phyloP scores from a whole-genome alignment of 331 rosid genomes.

The Quercus lobata region DNA sequence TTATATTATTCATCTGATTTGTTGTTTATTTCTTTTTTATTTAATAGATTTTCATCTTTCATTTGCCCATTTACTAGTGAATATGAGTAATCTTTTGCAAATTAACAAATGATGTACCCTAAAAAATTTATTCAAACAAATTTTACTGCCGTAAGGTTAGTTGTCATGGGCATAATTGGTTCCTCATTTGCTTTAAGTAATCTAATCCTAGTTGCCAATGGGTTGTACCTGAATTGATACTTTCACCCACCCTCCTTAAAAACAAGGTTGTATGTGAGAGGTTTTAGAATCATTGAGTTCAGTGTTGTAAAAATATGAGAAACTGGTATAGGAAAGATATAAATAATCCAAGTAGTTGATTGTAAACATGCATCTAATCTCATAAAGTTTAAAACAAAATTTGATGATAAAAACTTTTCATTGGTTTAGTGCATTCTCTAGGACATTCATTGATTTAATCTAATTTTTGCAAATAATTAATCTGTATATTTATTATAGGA shows the following conservation, averaged over 20 bases:
- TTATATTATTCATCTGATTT: constrained; percentile 7
- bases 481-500: no score
- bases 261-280: neutral
- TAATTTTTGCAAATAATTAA: no score
- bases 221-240: neutral
- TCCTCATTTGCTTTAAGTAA: neutral
- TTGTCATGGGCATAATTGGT: neutral
- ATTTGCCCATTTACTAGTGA: neutral
- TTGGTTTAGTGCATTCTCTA: neutral
- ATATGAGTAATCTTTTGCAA: neutral
- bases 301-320: neutral
- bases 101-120: neutral
- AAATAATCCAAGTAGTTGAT: neutral
- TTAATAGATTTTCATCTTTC: neutral
- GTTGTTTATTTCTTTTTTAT: constrained; percentile 8
- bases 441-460: neutral
- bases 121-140: neutral
- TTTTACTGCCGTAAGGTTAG: neutral
- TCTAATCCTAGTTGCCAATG: neutral
- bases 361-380: neutral
- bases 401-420: neutral
- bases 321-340: neutral
- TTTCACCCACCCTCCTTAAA: neutral
- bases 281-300: neutral
- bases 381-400: neutral